These are phyloP conservation scores for Cladosporium phlei DNA, from an alignment of 2,329 filamentous ascomycete species.

Conservation along the genomic window DNA sequence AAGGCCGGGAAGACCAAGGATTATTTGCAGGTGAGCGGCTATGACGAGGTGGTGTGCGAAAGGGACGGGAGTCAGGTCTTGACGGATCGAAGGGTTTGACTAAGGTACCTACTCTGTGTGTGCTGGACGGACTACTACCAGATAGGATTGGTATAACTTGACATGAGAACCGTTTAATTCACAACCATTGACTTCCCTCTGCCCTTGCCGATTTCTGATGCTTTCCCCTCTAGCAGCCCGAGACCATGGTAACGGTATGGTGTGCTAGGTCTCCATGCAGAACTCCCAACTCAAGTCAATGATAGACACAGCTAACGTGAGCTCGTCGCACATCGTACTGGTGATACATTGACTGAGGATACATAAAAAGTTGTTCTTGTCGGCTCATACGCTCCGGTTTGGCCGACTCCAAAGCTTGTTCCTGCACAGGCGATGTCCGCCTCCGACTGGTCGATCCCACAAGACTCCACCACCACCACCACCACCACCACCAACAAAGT, in stretches of 20 bases:
- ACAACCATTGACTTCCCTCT: no score
- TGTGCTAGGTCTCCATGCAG: conserved; percentile 1
- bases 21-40: no score
- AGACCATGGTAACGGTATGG: conserved; percentile 8
- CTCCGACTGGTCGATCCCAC: conserved; percentile 5
- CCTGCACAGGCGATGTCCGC: background rate
- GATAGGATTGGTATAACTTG: no score
- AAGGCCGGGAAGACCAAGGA: no score
- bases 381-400: background rate
- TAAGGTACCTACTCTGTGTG: background rate
- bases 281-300: no score
- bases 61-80: background rate
- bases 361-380: background rate
- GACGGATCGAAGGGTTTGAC: background rate
- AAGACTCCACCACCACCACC: background rate
- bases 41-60: background rate
- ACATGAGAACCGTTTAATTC: no score
- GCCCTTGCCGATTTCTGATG: conserved; percentile 7
- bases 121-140: no score
- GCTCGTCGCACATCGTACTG: background rate
- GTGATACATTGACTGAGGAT: background rate
- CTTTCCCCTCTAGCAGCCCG: conserved; percentile 1
- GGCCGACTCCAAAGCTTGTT: background rate
- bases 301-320: no score
- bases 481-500: background rate